phyloP scores from a whole-genome alignment of 164 flowering plant species.

The Dillenia suffruticosa region DNA sequence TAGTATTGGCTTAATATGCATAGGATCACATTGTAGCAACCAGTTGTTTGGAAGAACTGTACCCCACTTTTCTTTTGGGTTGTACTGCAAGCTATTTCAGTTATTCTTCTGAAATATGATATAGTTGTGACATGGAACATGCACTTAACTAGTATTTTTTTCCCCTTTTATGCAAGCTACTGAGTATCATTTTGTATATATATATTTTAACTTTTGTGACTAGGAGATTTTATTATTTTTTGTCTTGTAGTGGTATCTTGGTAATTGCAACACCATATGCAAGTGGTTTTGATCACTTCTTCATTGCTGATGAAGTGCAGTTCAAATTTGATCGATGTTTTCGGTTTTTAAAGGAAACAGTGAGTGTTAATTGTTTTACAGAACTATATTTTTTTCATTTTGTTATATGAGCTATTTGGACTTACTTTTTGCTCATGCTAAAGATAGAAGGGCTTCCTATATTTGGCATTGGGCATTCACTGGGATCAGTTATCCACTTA shows the following conservation, averaged over 20 bases:
- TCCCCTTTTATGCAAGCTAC: too few relatives aligned
- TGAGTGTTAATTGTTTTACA: conserved; percentile 25
- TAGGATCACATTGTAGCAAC: too few relatives aligned
- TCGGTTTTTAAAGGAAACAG: conserved; percentile 61
- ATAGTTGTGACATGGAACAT: too few relatives aligned
- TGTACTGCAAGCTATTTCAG: too few relatives aligned
- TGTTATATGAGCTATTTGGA: too few relatives aligned
- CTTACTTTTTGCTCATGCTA: conserved; percentile 3
- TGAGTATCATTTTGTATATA: too few relatives aligned
- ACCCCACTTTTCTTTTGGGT: too few relatives aligned
- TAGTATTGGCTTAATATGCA: too few relatives aligned
- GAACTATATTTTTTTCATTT: neutral
- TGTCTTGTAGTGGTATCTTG: conserved; percentile 57
- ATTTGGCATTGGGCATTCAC: conserved; percentile 92
- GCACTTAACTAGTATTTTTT: too few relatives aligned
- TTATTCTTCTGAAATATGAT: too few relatives aligned
- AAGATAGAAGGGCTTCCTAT: conserved; percentile 72
- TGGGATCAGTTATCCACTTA: conserved; percentile 89
- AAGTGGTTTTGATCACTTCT: conserved; percentile 94
- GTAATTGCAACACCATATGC: conserved; percentile 95
- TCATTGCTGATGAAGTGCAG: conserved; percentile 93
- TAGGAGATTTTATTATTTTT: conserved; percentile 1
- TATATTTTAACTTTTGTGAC: too few relatives aligned
- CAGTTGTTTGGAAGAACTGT: too few relatives aligned
- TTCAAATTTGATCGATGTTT: conserved; percentile 87